phyloP scores from a whole-genome alignment of 139 green algal species.

The Desmodesmus armatus region DNA sequence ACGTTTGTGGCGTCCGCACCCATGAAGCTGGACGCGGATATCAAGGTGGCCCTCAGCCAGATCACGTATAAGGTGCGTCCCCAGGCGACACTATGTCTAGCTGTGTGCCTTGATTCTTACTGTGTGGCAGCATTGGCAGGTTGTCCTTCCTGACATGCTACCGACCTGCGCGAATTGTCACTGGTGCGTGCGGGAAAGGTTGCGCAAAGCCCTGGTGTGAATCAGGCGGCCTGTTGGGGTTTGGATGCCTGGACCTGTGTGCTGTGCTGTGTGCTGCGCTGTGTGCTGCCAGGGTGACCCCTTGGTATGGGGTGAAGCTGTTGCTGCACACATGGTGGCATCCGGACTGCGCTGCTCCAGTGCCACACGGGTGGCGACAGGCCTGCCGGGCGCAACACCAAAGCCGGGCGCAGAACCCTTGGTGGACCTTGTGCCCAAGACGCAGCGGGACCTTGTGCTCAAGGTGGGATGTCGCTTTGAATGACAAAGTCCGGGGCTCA shows the following conservation, averaged over 20 bases:
- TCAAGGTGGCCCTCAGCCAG: slow-evolving; percentile 50
- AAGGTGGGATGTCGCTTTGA: slow-evolving; percentile 35
- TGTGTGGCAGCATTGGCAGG: too few relatives aligned
- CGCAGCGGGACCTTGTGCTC: slow-evolving; percentile 54
- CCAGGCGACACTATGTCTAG: too few relatives aligned
- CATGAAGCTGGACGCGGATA: slow-evolving; percentile 57
- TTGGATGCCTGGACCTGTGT: too few relatives aligned
- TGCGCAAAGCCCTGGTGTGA: too few relatives aligned
- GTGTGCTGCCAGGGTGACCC: slow-evolving; percentile 26
- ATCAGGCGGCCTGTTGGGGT: too few relatives aligned
- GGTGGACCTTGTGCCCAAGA: slow-evolving; percentile 56
- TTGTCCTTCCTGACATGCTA: too few relatives aligned
- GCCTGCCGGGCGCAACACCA: slow-evolving; percentile 20
- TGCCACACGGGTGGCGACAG: slow-evolving; percentile 20
- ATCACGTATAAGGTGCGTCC: slow-evolving; percentile 41
- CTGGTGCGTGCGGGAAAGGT: too few relatives aligned
- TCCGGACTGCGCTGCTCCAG: slow-evolving; percentile 13
- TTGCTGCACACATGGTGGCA: slow-evolving; percentile 25
- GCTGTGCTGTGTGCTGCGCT: neutral
- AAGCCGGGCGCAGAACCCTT: slow-evolving; percentile 49
- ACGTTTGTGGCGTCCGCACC: slow-evolving; percentile 63
- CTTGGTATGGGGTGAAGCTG: slow-evolving; percentile 69
- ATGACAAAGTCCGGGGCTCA: neutral
- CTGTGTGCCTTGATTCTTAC: too few relatives aligned
- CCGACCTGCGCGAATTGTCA: too few relatives aligned